Conservation (phyloP, 1,284 basidiomycete species). For the Sporisorium scitamineum region DNA sequence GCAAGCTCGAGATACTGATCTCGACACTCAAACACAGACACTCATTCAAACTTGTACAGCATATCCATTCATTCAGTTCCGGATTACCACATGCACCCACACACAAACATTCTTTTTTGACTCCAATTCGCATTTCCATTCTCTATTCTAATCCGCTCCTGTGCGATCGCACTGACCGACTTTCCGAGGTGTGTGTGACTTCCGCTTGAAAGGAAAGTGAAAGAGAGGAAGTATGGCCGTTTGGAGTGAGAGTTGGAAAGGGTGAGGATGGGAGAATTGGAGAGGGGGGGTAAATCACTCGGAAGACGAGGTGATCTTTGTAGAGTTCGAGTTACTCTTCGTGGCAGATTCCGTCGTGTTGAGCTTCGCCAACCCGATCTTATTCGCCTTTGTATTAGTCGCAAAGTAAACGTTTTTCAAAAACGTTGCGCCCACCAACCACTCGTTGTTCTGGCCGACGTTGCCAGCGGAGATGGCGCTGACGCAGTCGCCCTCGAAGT, state of each 20-base stretch:
- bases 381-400: conserved; percentile 77
- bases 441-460: conserved; percentile 73
- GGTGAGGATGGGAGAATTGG: neutral
- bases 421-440: conserved; percentile 74
- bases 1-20: neutral
- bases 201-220: neutral
- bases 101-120: neutral
- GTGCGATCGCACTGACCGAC: no score
- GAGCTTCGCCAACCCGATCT: conserved; percentile 76
- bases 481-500: conserved; percentile 79
- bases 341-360: conserved; percentile 31
- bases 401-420: conserved; percentile 73
- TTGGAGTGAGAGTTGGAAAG: neutral
- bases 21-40: neutral
- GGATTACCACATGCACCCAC: neutral
- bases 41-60: neutral
- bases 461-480: conserved; percentile 79
- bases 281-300: neutral
- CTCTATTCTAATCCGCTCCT: neutral
- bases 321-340: neutral
- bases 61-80: neutral
- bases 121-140: neutral
- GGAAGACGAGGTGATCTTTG: neutral
- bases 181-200: neutral
- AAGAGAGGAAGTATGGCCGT: neutral